Base-by-base conservation (phyloP, 192 early-diverging fungal species). In the Irineochytrium annulatum region DNA sequence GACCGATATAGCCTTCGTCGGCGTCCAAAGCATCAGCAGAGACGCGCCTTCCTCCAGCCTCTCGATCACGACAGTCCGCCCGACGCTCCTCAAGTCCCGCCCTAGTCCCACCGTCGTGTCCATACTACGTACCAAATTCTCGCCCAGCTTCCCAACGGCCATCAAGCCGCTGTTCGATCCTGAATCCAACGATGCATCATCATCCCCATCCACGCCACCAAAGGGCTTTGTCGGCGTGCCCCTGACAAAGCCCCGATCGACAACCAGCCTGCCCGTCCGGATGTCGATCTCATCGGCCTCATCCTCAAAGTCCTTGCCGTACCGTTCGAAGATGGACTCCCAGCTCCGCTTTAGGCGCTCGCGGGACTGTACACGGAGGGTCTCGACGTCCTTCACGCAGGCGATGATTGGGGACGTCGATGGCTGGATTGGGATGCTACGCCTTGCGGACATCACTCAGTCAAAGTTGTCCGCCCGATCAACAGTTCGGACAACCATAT, bases 231-330 rank as follows among this genome's bases (percentile, higher is more conserved):
- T 80, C 76, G 73, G 3, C 72, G 72, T 31, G 53, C 69, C 32
- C 62, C 81, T 2, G 60, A 73, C 41, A 73, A 79, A 29, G 63
- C 76, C 31, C 79, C 80, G 3, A 52, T 74, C 75, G 28, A 59
- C 66, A 32, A 53, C 56, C 14, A 59, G 34, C 34, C 52, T 45
- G 30, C 48, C 65, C 2, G 49, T 29, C 16, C 4, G 5, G 0
- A 59, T 45, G 24, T 67, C 57, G 27, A 58, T 62, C 28, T 58
- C 56, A 35, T 59, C 56, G 3, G 8, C 8, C 48, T 58, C 56
- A 20, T 26, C 56, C 6, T 11, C 14, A 28, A 27, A 37, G 49
- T 62, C 51, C 6, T 33, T 19, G 17, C 60, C 60, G 35, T 62
- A 62, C 60, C 53, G 51, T 24, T 6, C 60, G 29, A 62, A 62